These are phyloP conservation scores for Globisporangium parvum DNA, from an alignment of 352 stramenopile species.

Conservation along the genomic window DNA sequence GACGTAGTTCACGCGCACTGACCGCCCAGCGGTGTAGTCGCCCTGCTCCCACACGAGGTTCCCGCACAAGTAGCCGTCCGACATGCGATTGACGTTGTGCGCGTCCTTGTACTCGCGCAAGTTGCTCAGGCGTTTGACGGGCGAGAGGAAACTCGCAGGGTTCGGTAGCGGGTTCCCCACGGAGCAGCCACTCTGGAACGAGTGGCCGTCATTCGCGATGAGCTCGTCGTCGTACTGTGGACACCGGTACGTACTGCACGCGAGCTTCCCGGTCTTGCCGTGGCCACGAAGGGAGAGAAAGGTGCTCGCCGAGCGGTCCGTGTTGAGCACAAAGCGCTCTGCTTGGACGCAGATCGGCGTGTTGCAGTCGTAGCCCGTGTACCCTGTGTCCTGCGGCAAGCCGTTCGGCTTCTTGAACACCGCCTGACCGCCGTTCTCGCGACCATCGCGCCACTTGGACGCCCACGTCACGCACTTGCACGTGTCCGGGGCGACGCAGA, in stretches of 20 bases:
- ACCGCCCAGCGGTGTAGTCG: conserved; percentile 81
- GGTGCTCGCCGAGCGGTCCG: conserved; percentile 18
- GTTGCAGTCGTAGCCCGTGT: conserved; percentile 95
- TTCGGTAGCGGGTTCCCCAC: conserved; percentile 56
- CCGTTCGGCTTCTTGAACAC: conserved; percentile 91
- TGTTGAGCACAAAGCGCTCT: conserved; percentile 89
- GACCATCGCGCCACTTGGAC: conserved; percentile 87
- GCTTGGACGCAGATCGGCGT: conserved; percentile 95
- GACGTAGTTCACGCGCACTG: conserved; percentile 88
- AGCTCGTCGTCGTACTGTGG: conserved; percentile 84
- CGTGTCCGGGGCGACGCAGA: conserved; percentile 72
- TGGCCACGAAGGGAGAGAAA: conserved; percentile 62
- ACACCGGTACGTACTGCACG: conserved; percentile 61
- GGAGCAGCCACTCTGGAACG: conserved; percentile 93
- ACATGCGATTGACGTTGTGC: conserved; percentile 52
- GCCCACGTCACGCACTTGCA: conserved; percentile 88
- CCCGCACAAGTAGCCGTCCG: conserved; percentile 76
- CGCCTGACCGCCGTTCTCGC: conserved; percentile 81
- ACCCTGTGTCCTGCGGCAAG: conserved; percentile 89
- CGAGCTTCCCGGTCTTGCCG: conserved; percentile 31
- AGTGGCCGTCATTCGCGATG: conserved; percentile 88
- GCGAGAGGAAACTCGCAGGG: conserved; percentile 27
- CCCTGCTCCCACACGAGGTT: conserved; percentile 90
- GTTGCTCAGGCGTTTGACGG: conserved; percentile 35
- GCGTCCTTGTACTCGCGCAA: conserved; percentile 47